Percentiles rank a stretch among this genome's conserved stretches.
phyloP scores from a whole-genome alignment of 441 rosid genomes.

The Corymbia calophylla region DNA sequence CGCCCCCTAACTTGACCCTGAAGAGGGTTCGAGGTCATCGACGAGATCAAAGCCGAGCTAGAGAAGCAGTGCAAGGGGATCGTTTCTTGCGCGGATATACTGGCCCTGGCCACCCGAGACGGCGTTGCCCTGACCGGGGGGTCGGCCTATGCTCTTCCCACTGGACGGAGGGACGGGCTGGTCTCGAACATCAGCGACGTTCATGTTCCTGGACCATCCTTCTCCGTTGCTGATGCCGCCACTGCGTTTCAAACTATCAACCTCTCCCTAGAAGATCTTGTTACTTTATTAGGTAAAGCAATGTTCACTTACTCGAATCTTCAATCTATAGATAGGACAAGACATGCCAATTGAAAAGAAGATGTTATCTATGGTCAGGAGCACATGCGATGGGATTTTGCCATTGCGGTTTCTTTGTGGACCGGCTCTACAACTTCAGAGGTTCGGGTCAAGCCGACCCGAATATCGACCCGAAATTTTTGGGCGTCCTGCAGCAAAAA shows the following conservation, averaged over 20 bases:
- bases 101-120: constrained; percentile 15
- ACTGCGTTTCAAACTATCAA: background rate
- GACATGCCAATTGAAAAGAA: background rate
- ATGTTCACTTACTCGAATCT: background rate
- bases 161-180: background rate
- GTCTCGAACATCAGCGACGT: constrained; percentile 3
- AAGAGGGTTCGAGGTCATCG: constrained; percentile 10
- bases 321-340: background rate
- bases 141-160: constrained; percentile 2
- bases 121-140: constrained; percentile 3
- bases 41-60: constrained; percentile 4
- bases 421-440: constrained; percentile 3
- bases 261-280: background rate
- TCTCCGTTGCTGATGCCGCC: background rate
- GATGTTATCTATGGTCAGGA: background rate
- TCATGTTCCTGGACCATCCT: background rate
- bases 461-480: background rate
- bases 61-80: constrained; percentile 11
- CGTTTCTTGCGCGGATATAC: constrained; percentile 13
- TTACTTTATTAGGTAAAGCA: constrained; percentile 6
- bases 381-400: constrained; percentile 6
- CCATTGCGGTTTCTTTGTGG: constrained; percentile 5
- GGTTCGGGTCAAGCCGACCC: constrained; percentile 4
- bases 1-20: constrained; percentile 4
- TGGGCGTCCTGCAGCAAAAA: background rate